Evolutionary conservation across 192 early-diverging fungal genomes (phyloP).

Genomic region (Backusella morwellensis): DNA sequence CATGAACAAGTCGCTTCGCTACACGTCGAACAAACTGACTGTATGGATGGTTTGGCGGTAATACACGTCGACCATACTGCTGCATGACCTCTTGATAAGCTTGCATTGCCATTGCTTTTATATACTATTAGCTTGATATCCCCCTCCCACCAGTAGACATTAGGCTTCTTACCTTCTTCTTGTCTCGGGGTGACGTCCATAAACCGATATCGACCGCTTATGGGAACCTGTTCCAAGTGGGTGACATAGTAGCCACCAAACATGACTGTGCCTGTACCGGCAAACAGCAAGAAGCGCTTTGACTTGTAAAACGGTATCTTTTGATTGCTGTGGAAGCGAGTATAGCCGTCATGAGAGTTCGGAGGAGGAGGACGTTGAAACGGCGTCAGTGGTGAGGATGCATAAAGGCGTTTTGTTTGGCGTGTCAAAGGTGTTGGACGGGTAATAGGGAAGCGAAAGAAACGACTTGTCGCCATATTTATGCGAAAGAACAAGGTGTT

Average conservation of each 20-base stretch:
- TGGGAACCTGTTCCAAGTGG: conserved; percentile 77
- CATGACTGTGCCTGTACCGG: conserved; percentile 30
- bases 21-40: conserved; percentile 67
- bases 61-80: conserved; percentile 62
- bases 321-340: not conserved
- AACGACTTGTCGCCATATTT: not conserved
- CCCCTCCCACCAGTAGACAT: not conserved
- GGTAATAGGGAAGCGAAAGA: not conserved
- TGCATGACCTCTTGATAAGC: conserved; percentile 71
- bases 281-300: conserved; percentile 23
- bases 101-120: conserved; percentile 54
- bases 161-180: conserved; percentile 42
- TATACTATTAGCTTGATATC: not conserved
- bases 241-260: conserved; percentile 61
- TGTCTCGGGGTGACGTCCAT: conserved; percentile 58
- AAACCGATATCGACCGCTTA: conserved; percentile 65
- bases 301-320: conserved; percentile 18
- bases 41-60: conserved; percentile 63
- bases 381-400: not conserved
- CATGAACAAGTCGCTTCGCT: conserved; percentile 67
- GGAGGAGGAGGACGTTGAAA: not conserved
- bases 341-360: not conserved
- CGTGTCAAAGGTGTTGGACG: not conserved
- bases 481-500: not conserved
- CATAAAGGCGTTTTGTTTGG: not conserved